A percentile compares a stretch with the other conserved stretches of the same genome.
Conservation (phyloP, 352 stramenopile species). For the Phytophthora syringae region DNA sequence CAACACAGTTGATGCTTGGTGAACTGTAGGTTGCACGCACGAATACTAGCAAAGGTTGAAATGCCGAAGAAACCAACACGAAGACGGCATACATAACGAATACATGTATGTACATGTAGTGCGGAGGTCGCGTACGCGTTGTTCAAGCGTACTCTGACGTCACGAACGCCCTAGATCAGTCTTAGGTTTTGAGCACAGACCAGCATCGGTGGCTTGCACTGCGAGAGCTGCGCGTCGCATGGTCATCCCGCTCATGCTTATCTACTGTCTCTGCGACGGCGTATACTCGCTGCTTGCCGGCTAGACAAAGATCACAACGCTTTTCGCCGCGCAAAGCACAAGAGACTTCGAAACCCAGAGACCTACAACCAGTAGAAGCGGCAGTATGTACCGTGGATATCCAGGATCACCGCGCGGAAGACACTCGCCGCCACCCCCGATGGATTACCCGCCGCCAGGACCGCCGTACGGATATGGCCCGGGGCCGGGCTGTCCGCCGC, state of each 20-base stretch:
- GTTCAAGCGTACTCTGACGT: background rate
- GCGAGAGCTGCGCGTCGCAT: constrained; percentile 3
- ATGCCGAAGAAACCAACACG: too few species aligned
- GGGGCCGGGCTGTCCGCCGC: constrained; percentile 2
- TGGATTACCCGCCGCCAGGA: constrained; percentile 6
- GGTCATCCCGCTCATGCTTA: background rate
- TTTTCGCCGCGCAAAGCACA: constrained; percentile 8
- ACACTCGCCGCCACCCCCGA: constrained; percentile 20
- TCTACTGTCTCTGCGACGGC: background rate
- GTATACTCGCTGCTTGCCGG: background rate
- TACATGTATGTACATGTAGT: too few species aligned
- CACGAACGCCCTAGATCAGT: too few species aligned
- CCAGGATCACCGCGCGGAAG: constrained; percentile 20
- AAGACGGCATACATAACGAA: too few species aligned
- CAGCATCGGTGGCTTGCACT: background rate
- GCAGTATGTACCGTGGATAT: constrained; percentile 16
- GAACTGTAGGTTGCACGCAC: too few species aligned
- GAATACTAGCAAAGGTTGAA: too few species aligned
- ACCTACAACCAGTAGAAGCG: too few species aligned
- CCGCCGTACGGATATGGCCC: constrained; percentile 20
- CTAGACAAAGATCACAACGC: constrained; percentile 8
- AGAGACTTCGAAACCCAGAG: too few species aligned
- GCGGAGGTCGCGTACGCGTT: too few species aligned
- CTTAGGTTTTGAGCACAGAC: background rate
- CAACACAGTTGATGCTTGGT: too few species aligned